Conservation (phyloP, 2,329 filamentous ascomycete species). For the Alternaria burnsii region DNA sequence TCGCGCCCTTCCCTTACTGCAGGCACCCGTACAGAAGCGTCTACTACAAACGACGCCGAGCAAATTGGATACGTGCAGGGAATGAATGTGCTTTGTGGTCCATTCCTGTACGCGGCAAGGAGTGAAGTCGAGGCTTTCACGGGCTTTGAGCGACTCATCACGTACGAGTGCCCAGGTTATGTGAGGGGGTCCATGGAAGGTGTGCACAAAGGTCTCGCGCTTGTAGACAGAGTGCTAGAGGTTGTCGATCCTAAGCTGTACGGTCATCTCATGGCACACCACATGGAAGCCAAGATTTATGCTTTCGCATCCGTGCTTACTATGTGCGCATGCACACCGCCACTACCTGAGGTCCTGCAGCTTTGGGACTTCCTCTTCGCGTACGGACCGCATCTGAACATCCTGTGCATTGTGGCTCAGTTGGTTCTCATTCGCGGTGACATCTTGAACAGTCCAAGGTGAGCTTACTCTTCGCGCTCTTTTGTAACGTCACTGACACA, state of each 20-base stretch:
- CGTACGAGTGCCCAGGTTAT: slow-evolving; percentile 88
- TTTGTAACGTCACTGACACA: slow-evolving; percentile 26
- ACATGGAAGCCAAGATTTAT: slow-evolving; percentile 91
- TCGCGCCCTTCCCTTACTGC: slow-evolving; percentile 44
- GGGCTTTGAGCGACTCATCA: slow-evolving; percentile 87
- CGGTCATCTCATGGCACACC: slow-evolving; percentile 82
- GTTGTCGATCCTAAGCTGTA: slow-evolving; percentile 91
- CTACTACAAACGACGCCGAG: slow-evolving; percentile 60
- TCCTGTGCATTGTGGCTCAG: slow-evolving; percentile 95
- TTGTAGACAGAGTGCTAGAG: slow-evolving; percentile 91
- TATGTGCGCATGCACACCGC: slow-evolving; percentile 93
- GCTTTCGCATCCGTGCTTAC: slow-evolving; percentile 96
- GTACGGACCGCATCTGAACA: slow-evolving; percentile 93
- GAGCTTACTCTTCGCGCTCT: slow-evolving; percentile 34
- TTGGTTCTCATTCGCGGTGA: slow-evolving; percentile 86
- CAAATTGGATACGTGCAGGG: slow-evolving; percentile 94
- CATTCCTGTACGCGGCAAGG: slow-evolving; percentile 91
- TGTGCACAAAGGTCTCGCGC: slow-evolving; percentile 87
- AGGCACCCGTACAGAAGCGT: slow-evolving; percentile 41
- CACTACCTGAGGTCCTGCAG: slow-evolving; percentile 87
- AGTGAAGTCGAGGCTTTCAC: slow-evolving; percentile 96
- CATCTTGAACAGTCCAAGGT: slow-evolving; percentile 86
- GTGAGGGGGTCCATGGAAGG: slow-evolving; percentile 97
- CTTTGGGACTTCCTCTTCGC: slow-evolving; percentile 98
- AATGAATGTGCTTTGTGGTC: slow-evolving; percentile 97